A percentile compares a stretch with the other conserved stretches of the same genome.
Evolutionary conservation across 805 yeast genomes (phyloP).

Genomic region (Metschnikowia kofuensis): DNA sequence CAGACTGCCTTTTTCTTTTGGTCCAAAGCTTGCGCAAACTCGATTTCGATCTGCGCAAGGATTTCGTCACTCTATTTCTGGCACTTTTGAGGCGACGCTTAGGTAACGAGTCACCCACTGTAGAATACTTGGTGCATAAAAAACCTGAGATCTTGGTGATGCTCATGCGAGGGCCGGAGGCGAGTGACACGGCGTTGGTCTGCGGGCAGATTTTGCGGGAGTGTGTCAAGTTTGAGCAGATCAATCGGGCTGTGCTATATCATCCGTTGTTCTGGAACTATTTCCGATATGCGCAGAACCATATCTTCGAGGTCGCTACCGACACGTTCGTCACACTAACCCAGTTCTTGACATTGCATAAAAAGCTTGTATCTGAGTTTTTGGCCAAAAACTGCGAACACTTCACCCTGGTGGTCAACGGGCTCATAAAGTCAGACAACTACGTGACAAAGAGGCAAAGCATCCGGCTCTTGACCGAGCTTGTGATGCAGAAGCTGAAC

Average conservation of each 20-base stretch:
- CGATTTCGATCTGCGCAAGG: slow-evolving; percentile 89
- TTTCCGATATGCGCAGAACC: slow-evolving; percentile 71
- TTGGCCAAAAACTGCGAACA: slow-evolving; percentile 52
- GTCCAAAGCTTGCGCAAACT: slow-evolving; percentile 58
- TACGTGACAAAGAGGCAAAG: slow-evolving; percentile 94
- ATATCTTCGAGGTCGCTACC: slow-evolving; percentile 85
- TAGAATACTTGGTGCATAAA: slow-evolving; percentile 65
- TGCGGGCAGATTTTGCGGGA: slow-evolving; percentile 81
- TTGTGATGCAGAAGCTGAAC: slow-evolving; percentile 70
- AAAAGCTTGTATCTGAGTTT: slow-evolving; percentile 67
- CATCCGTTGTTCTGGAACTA: slow-evolving; percentile 75
- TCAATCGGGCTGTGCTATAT: slow-evolving; percentile 57
- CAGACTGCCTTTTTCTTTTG: slow-evolving; percentile 65
- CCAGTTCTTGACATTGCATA: slow-evolving; percentile 68
- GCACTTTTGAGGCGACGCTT: slow-evolving; percentile 75
- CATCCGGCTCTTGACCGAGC: slow-evolving; percentile 66
- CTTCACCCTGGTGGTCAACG: slow-evolving; percentile 64
- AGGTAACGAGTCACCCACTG: slow-evolving; percentile 78
- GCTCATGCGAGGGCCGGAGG: slow-evolving; percentile 71
- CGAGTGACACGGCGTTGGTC: slow-evolving; percentile 66
- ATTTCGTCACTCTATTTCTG: slow-evolving; percentile 68
- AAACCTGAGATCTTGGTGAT: slow-evolving; percentile 62
- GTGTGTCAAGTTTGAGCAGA: slow-evolving; percentile 72
- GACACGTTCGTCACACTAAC: slow-evolving; percentile 79
- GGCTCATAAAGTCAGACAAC: slow-evolving; percentile 68